Evolutionary conservation across 2,329 filamentous ascomycete genomes (phyloP).

Genomic region (Diaporthe citri): DNA sequence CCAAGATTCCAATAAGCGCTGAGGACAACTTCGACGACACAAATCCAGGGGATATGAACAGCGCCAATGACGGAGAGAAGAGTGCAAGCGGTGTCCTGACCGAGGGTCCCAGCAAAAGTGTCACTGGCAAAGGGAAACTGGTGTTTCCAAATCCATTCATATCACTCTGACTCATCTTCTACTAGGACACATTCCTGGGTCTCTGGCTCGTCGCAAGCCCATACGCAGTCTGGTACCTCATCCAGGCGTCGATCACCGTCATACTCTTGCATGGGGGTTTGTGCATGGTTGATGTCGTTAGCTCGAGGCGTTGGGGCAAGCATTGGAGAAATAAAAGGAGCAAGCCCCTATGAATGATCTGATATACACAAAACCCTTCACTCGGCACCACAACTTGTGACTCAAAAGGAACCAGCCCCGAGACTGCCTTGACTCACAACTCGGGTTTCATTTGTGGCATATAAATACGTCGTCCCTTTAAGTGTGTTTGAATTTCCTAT

Average conservation of each 20-base stretch:
- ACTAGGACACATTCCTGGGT: conserved; percentile 66
- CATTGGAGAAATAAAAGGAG: conserved; percentile 52
- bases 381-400: not conserved
- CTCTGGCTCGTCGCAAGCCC: conserved; percentile 53
- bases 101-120: not conserved
- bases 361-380: not conserved
- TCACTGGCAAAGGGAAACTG: conserved; percentile 52
- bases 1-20: not conserved
- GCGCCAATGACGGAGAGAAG: not conserved
- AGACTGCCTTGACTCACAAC: no score
- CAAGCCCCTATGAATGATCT: not conserved
- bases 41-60: not conserved
- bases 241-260: conserved; percentile 63
- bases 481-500: no score
- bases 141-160: conserved; percentile 65
- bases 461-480: no score
- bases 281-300: conserved; percentile 57
- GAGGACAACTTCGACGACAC: not conserved
- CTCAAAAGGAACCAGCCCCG: not conserved
- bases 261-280: conserved; percentile 64
- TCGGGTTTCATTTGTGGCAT: no score
- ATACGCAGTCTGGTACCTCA: conserved; percentile 64
- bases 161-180: conserved; percentile 62
- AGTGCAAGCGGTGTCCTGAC: not conserved
- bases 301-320: conserved; percentile 62